Conservation (phyloP, 179 eudicot genomes). For the Patellifolia procumbens region DNA sequence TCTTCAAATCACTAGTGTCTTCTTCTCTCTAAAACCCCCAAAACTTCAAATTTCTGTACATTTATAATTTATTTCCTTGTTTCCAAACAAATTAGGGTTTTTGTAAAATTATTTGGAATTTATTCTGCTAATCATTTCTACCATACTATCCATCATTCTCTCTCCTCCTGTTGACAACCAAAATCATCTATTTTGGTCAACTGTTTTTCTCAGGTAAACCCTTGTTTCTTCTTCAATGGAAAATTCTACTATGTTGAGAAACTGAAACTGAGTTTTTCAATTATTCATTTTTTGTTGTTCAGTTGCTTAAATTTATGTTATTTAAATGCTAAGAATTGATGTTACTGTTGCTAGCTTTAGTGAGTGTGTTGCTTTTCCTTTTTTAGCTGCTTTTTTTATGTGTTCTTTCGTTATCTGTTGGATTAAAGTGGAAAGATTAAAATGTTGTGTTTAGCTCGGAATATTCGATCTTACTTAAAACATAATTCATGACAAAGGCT, state of each 20-base stretch:
- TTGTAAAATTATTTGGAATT: background rate
- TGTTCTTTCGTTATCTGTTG: background rate
- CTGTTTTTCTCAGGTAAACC: conserved; percentile 17
- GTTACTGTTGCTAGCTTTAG: conserved; percentile 10
- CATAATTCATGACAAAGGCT: background rate
- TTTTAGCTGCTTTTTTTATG: conserved; percentile 10
- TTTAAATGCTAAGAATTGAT: conserved; percentile 18
- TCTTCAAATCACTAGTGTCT: background rate
- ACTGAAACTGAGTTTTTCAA: background rate
- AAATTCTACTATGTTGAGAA: background rate
- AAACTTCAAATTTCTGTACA: no score
- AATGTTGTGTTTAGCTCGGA: background rate
- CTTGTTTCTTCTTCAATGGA: background rate
- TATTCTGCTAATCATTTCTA: conserved; percentile 9
- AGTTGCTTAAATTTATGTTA: conserved; percentile 2
- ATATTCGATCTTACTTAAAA: background rate
- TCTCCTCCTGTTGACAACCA: background rate
- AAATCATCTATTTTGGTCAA: conserved; percentile 2
- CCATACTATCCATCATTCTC: conserved; percentile 9
- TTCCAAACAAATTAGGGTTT: conserved; percentile 35
- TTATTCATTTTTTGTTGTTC: background rate
- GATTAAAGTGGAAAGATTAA: background rate
- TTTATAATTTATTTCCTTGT: background rate
- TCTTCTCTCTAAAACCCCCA: no score
- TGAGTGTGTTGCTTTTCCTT: conserved; percentile 11